phyloP scores from a whole-genome alignment of 2,329 filamentous ascomycete species.

The Cordyceps sp. region DNA sequence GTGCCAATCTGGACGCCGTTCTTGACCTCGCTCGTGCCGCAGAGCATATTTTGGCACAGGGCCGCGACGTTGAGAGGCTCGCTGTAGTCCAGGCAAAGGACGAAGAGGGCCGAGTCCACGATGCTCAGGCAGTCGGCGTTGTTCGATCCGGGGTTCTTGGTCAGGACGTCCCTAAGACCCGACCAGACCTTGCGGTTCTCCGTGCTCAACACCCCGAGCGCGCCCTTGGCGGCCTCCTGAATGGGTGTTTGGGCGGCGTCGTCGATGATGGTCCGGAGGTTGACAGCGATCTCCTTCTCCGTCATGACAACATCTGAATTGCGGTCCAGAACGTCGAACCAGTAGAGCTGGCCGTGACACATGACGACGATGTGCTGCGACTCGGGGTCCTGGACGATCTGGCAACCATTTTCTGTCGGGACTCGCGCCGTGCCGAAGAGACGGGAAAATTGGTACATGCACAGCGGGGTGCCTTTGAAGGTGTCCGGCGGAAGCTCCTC shows the following conservation, averaged over 20 bases:
- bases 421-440: slow-evolving; percentile 90
- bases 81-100: slow-evolving; percentile 83
- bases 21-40: slow-evolving; percentile 80
- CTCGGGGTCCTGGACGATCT: slow-evolving; percentile 87
- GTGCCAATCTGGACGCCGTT: slow-evolving; percentile 92
- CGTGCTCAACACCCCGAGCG: slow-evolving; percentile 82
- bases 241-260: slow-evolving; percentile 83
- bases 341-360: slow-evolving; percentile 93
- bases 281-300: slow-evolving; percentile 81
- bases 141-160: slow-evolving; percentile 72
- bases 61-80: slow-evolving; percentile 67
- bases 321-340: slow-evolving; percentile 93
- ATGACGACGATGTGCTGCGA: slow-evolving; percentile 88
- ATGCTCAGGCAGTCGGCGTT: slow-evolving; percentile 94
- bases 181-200: slow-evolving; percentile 97
- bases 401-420: slow-evolving; percentile 84
- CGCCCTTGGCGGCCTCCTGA: slow-evolving; percentile 87
- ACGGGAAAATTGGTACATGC: slow-evolving; percentile 97
- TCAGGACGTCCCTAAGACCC: slow-evolving; percentile 72
- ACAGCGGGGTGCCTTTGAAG: slow-evolving; percentile 66
- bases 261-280: slow-evolving; percentile 80
- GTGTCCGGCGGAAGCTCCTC: slow-evolving; percentile 87
- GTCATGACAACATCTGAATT: slow-evolving; percentile 95
- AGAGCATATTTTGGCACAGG: slow-evolving; percentile 97
- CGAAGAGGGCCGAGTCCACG: slow-evolving; percentile 84